These are phyloP conservation scores for Aspergillus ruber DNA, from an alignment of 2,329 filamentous ascomycete genomes.

Conservation along the genomic window DNA sequence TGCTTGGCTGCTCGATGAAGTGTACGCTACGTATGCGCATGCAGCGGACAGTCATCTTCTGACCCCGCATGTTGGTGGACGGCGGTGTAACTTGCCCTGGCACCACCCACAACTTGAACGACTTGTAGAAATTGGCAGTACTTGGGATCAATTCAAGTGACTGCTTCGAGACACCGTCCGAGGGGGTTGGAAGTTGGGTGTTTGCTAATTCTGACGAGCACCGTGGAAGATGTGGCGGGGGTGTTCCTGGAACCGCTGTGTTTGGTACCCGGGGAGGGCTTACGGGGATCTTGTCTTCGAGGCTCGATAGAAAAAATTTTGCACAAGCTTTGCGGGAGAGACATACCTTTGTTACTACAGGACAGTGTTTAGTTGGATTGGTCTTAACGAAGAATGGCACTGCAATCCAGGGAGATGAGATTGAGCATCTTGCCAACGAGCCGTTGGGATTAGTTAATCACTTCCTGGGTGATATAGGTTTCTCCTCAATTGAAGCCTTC, in stretches of 20 bases:
- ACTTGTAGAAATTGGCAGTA: slow-evolving; percentile 7
- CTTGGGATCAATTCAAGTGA: slow-evolving; percentile 10
- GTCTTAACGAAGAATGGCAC: background rate
- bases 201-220: slow-evolving; percentile 11
- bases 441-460: slow-evolving; percentile 5
- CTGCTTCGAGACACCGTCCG: slow-evolving; percentile 7
- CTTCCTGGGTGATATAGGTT: slow-evolving; percentile 7
- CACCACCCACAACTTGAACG: slow-evolving; percentile 9
- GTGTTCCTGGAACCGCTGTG: slow-evolving; percentile 8
- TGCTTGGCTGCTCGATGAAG: slow-evolving; percentile 9
- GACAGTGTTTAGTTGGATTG: slow-evolving; percentile 7
- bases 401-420: slow-evolving; percentile 7
- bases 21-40: slow-evolving; percentile 6
- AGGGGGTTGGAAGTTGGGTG: slow-evolving; percentile 9
- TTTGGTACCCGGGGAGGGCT: slow-evolving; percentile 10
- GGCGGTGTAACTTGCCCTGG: slow-evolving; percentile 8
- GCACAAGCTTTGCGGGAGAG: slow-evolving; percentile 2
- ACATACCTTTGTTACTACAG: slow-evolving; percentile 9
- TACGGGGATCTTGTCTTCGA: slow-evolving; percentile 4
- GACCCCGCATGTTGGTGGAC: slow-evolving; percentile 9
- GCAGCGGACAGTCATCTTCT: slow-evolving; percentile 6
- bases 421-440: background rate
- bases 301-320: slow-evolving; percentile 2
- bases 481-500: slow-evolving; percentile 9
- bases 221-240: slow-evolving; percentile 9